Evolutionary conservation across 2,329 filamentous ascomycete genomes (phyloP), one percentile per base, ranked within the genome.

Genomic region (Pseudogymnoascus sp.): DNA sequence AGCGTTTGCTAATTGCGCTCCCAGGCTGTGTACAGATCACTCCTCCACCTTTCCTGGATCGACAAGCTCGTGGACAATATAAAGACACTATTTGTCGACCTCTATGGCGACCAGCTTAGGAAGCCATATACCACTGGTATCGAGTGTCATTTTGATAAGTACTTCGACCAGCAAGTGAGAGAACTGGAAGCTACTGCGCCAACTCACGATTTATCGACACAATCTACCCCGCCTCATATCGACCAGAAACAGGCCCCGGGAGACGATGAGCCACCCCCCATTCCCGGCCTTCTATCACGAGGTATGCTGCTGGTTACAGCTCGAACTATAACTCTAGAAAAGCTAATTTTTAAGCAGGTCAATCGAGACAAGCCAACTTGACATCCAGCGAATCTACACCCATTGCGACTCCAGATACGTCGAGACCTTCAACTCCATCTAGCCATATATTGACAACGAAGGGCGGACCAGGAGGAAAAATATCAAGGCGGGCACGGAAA

Each of bases 41-140:
- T 99, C 33, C 83, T 99, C 31, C 93, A 97, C 75, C 84, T 99
- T 7, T 93, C 90, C 11, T 99, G 96, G 95, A 91, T 97, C 68
- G 95, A 99, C 76, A 92, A 95, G 75, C 87, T 99, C 59, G 86
- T 99, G 68, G 93, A 97, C 72, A 96, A 97, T 72, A 91, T 97
- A 71, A 91, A 88, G 74, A 92, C 90, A 8, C 87, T 99, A 35
- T 99, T 97, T 73, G 83, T 95, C 68, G 90, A 92, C 68, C 82
- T 97, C 29, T 99, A 97, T 74, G 90, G 87, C 68, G 88, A 95
- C 64, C 89, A 96, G 75, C 79, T 99, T 63, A 92, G 86, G 74
- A 90, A 90, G 69, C 85, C 89, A 26, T 85, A 93, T 73, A 90
- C 87, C 10, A 91, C 89, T 62, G 81, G 90, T 21, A 81, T 95